These are phyloP conservation scores for Candida palmyrensis DNA, from an alignment of 805 yeast species.

Conservation along the genomic window DNA sequence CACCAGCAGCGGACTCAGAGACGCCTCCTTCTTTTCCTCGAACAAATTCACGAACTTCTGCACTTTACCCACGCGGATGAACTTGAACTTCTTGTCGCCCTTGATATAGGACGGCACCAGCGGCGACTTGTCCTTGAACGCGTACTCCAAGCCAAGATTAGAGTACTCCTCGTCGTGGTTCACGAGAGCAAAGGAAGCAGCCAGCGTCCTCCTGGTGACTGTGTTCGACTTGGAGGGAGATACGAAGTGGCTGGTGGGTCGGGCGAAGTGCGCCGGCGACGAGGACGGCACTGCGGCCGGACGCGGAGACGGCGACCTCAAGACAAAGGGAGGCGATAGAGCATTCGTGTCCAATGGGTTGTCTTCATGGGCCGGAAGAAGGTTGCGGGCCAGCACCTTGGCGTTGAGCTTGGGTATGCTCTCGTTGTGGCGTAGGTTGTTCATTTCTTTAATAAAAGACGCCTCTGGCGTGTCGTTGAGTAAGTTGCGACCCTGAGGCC, in stretches of 20 bases:
- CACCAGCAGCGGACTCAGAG: conserved; percentile 1
- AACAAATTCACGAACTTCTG: conserved; percentile 40
- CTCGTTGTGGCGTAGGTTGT: conserved; percentile 4
- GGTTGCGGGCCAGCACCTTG: not conserved
- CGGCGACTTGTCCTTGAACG: conserved; percentile 21
- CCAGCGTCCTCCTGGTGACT: conserved; percentile 13
- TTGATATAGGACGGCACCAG: conserved; percentile 33
- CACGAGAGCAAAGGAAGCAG: conserved; percentile 18
- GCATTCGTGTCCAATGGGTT: too few relatives aligned
- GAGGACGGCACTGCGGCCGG: too few relatives aligned
- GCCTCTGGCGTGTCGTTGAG: too few relatives aligned
- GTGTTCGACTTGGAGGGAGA: conserved; percentile 13
- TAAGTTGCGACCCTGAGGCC: too few relatives aligned
- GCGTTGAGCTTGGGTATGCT: not conserved
- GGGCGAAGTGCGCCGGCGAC: not conserved
- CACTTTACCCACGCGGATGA: conserved; percentile 42
- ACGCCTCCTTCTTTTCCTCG: conserved; percentile 24
- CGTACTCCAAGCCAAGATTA: conserved; percentile 22
- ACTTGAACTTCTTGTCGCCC: conserved; percentile 38
- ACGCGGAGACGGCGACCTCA: too few relatives aligned
- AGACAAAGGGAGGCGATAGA: too few relatives aligned
- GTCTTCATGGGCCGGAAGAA: too few relatives aligned
- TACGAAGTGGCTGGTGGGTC: conserved; percentile 1
- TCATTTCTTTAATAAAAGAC: too few relatives aligned
- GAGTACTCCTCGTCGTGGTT: conserved; percentile 19